Percentiles rank a stretch among this genome's conserved stretches.
Evolutionary conservation across 1,139 yeast species (phyloP).

Genomic region (Zhuliangozyma parablackwelliae): DNA sequence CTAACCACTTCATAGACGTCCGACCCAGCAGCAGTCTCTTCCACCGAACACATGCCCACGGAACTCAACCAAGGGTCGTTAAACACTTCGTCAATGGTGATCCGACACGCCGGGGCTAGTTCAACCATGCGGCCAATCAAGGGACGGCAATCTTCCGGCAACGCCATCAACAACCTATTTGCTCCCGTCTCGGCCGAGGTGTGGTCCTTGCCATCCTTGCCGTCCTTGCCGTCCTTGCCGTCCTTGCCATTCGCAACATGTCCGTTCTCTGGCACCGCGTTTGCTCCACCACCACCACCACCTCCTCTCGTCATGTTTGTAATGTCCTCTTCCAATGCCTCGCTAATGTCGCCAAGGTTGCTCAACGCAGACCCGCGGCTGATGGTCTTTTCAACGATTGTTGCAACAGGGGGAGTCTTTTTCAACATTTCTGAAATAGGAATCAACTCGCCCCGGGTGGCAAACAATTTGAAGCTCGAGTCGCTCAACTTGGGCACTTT

Average conservation of each 20-base stretch:
- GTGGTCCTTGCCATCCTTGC: slow-evolving; percentile 39
- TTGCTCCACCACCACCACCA: slow-evolving; percentile 7
- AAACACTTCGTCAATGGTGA: slow-evolving; percentile 79
- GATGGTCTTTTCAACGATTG: slow-evolving; percentile 2
- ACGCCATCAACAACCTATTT: slow-evolving; percentile 61
- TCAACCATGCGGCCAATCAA: slow-evolving; percentile 73
- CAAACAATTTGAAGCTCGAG: slow-evolving; percentile 70
- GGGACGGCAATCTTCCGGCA: slow-evolving; percentile 64
- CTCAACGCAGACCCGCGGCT: slow-evolving; percentile 8
- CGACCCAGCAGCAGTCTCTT: slow-evolving; percentile 34
- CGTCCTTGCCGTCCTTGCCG: slow-evolving; percentile 11
- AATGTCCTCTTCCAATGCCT: slow-evolving; percentile 20
- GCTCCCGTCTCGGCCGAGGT: slow-evolving; percentile 65
- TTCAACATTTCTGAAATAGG: slow-evolving; percentile 40
- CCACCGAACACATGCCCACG: slow-evolving; percentile 66
- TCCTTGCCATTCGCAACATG: background rate
- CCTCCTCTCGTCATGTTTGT: slow-evolving; percentile 3
- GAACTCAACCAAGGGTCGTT: slow-evolving; percentile 69
- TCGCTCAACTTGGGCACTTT: slow-evolving; percentile 88
- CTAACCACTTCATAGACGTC: slow-evolving; percentile 27
- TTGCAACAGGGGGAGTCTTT: slow-evolving; percentile 30
- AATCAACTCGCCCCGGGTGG: slow-evolving; percentile 43
- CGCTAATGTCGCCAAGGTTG: slow-evolving; percentile 30
- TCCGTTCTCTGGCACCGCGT: background rate
- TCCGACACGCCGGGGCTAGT: slow-evolving; percentile 80